A percentile compares a stretch with the other conserved stretches of the same genome.
Evolutionary conservation across 2,329 filamentous ascomycete genomes (phyloP).

Genomic region (Colletotrichum sp.): DNA sequence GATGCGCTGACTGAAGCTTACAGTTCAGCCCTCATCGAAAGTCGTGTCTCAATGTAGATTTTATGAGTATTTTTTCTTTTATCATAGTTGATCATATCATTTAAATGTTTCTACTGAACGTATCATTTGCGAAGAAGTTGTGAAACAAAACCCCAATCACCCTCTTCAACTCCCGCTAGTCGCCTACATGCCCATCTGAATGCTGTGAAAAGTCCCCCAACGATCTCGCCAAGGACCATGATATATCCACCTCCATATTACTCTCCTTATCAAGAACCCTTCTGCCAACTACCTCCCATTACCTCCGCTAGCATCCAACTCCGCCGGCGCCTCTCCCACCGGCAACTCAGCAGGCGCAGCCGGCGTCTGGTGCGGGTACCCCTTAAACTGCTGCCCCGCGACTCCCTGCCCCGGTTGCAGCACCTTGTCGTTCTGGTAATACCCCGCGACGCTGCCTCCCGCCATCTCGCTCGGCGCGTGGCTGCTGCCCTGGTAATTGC

Average conservation of each 20-base stretch:
- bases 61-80: not conserved
- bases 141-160: not conserved
- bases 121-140: not conserved
- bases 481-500: not conserved
- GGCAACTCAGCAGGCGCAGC: not conserved
- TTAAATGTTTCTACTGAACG: not conserved
- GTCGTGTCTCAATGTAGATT: not conserved
- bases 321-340: not conserved
- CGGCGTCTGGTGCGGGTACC: not conserved
- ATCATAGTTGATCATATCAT: not conserved
- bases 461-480: conserved; percentile 4
- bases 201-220: not conserved
- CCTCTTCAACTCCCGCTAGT: no score
- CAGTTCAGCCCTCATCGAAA: not conserved
- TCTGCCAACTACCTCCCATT: not conserved
- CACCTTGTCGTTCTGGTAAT: conserved; percentile 18
- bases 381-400: conserved; percentile 1
- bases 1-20: not conserved
- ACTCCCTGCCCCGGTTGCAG: not conserved
- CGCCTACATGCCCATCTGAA: not conserved
- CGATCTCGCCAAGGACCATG: not conserved
- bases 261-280: not conserved
- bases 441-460: not conserved
- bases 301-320: not conserved
- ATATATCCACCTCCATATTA: not conserved